Conservation (phyloP, 2,329 filamentous ascomycete species). For the Apiospora sp. region DNA sequence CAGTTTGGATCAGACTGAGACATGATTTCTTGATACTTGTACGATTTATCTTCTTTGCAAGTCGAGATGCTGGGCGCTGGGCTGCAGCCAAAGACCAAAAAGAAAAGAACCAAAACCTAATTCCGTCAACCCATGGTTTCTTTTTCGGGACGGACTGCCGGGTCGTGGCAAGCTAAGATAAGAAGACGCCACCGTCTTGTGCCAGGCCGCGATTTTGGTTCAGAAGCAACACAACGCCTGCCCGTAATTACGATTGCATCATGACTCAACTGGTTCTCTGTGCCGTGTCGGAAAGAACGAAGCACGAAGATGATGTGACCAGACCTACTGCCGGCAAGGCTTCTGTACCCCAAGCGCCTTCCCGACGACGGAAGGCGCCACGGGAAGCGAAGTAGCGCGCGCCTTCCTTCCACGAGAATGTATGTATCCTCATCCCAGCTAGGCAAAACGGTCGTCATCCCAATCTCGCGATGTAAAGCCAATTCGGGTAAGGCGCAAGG, state of each 20-base stretch:
- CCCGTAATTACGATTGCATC: not conserved
- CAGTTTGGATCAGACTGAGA: not conserved
- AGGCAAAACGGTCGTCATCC: not conserved
- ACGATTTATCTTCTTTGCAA: not conserved
- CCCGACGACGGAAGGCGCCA: not conserved
- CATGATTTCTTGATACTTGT: not conserved
- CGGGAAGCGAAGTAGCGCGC: not conserved
- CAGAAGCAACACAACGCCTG: not conserved
- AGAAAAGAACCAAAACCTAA: not conserved
- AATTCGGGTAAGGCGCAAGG: not conserved
- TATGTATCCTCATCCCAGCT: not conserved
- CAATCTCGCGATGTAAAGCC: constrained; percentile 3
- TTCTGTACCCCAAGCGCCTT: not conserved
- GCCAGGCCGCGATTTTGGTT: not conserved
- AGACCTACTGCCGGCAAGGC: not conserved
- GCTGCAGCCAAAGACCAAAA: not conserved
- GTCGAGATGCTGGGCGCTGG: not conserved
- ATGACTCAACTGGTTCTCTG: not conserved
- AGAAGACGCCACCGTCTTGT: not conserved
- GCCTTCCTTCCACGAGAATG: not conserved
- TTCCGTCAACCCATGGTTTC: not conserved
- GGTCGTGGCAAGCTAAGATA: not conserved
- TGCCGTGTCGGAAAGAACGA: not conserved
- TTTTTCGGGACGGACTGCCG: not conserved
- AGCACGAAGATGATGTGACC: not conserved